Evolutionary conservation across 2,329 filamentous ascomycete genomes (phyloP), one percentile per base, ranked within the genome.

Genomic region (Harringtonia aguacate): DNA sequence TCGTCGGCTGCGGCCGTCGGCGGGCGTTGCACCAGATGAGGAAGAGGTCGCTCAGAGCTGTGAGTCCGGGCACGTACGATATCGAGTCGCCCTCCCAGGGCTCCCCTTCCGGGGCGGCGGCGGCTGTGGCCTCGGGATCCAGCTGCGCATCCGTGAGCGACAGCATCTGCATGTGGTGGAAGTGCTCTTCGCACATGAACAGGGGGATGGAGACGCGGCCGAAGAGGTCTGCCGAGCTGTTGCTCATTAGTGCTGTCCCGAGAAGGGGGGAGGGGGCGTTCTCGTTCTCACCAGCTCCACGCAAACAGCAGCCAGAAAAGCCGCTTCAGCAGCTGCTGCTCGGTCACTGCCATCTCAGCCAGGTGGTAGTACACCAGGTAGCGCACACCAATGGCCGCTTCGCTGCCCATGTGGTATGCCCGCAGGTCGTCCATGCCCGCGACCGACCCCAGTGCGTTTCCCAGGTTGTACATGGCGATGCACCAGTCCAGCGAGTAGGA

Each of bases 381-480:
- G 20, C 59, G 53, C 1, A 55, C 49, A 3, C 60, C 59, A 3
- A 55, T 55, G 1, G 55, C 53, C 0, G 59, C 51, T 17, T 59
- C 56, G 17, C 47, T 51, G 40, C 22, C 40, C 14, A 36, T 27
- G n/a, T 30, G 28, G 39, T 44, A 58, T 53, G 48, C 31, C 15
- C 10, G 10, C 10, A 36, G n/a, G 24, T 42, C 18, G 31, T 42
- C 22, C 8, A 42, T 15, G 22, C 50, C 49, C 28, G 46, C 36
- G 31, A 53, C 35, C 28, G 51, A 43, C 8, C 29, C 27, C 8
- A 56, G 46, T 1, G 61, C 54, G 2, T 46, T 53, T 4, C 57
- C 55, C 4, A 64, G 44, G 30, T 64, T 61, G 41, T 64, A 64
- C 51, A 60, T 57, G 20, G 60, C 56, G 17, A 61, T 54, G 46